Base-by-base conservation (phyloP, 1,139 yeast species). In the Protomyces gravidus region DNA sequence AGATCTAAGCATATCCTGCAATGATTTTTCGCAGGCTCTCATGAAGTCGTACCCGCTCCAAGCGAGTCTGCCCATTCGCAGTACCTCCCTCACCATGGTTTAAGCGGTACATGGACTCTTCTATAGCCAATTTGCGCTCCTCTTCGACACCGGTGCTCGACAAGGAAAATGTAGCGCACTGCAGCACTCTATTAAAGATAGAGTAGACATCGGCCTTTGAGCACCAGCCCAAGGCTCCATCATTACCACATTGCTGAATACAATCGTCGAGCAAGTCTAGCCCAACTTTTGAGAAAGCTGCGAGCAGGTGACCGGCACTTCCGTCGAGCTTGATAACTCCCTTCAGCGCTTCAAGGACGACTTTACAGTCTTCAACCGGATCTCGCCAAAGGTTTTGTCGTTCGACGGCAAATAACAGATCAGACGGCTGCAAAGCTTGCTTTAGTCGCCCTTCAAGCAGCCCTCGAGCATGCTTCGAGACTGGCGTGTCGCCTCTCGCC, bases 381-480 rank as follows among this genome's bases (percentile, higher is more conserved):
- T 53, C 48, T 3, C 50, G 51, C 58, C 58, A 53, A 15, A 53
- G 27, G 36, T 53, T 53, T 26, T 53, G 58, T n/a, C 46, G 36
- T 21, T 53, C 58, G 9, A 36, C 33, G 17, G 58, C 58, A 17
- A 53, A 53, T 11, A 53, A 39, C 19, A 45, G 36, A 33, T 36
- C 39, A 5, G 58, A 53, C 23, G 58, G 58, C 25, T 46, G 21
- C 3, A 47, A 28, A n/a, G 58, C 50, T 2, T 19, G 36, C 3
- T n/a, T 7, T n/a, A 46, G 13, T 11, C 33, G 46, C n/a, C 19
- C 21, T 11, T 36, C 42, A 1, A 36, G n/a, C 7, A 36, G 23
- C 23, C 17, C 11, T 15, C 42, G 42, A n/a, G 42, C 5, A 36
- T 5, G 7, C 13, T 30, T 30, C 2, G 36, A 30, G n/a, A n/a